A percentile compares a stretch with the other conserved stretches of the same genome.
Conservation (phyloP, 2,329 filamentous ascomycete species). For the Aspergillaceae sp. region DNA sequence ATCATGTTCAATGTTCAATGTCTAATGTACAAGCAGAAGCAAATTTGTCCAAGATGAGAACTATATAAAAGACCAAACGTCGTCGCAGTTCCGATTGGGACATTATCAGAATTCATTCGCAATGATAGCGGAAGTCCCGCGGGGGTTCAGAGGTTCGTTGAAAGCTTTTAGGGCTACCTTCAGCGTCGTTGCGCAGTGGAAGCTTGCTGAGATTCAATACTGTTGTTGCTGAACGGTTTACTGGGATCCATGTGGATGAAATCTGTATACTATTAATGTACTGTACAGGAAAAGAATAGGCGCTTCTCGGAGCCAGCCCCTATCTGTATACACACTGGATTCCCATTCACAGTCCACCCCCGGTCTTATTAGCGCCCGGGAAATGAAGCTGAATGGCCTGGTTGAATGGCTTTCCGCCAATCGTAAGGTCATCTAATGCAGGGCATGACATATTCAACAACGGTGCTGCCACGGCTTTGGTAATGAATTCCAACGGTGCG, state of each 20-base stretch:
- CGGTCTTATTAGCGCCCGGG: conserved; percentile 20
- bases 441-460: conserved; percentile 24
- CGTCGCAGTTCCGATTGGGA: neutral
- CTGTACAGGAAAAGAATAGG: no score
- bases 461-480: conserved; percentile 19
- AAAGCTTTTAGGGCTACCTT: no score
- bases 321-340: no score
- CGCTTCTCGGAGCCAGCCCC: no score
- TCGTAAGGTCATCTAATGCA: conserved; percentile 23
- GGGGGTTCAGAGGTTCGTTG: neutral
- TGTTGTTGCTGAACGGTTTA: no score
- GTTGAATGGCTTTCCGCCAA: conserved; percentile 24
- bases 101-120: neutral
- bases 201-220: no score
- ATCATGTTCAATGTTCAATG: neutral
- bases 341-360: conserved; percentile 2
- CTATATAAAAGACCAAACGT: neutral
- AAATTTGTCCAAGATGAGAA: neutral
- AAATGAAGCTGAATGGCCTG: conserved; percentile 20
- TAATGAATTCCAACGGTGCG: conserved; percentile 20
- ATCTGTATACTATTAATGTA: no score
- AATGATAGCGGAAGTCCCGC: neutral
- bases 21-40: neutral
- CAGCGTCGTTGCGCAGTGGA: no score
- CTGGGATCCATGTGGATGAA: no score